Conservation (phyloP, 2,329 filamentous ascomycete species). For the Diaporthe amygdali region DNA sequence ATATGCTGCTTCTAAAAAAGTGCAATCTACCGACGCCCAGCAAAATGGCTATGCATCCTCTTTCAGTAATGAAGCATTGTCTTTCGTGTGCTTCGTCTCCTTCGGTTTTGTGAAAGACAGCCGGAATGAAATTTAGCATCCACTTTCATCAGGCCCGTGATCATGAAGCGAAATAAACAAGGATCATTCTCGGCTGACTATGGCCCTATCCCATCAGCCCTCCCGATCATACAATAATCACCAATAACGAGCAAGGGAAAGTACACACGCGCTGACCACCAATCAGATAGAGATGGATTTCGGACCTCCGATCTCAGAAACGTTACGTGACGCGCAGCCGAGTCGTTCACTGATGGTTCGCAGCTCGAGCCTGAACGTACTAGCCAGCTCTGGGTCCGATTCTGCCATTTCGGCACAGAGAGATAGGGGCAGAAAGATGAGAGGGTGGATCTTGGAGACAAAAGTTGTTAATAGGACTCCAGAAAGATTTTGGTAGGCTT, state of each 20-base stretch:
- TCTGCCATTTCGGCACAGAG: neutral
- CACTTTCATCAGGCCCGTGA: neutral
- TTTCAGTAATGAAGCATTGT: neutral
- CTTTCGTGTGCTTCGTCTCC: no score
- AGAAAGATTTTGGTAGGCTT: neutral
- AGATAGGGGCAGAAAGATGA: neutral
- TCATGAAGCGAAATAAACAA: no score
- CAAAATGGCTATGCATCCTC: neutral
- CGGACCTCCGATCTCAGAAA: neutral
- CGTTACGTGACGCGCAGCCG: neutral
- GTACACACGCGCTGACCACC: no score
- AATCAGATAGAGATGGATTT: neutral
- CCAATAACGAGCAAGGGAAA: neutral
- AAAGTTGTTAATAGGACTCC: neutral
- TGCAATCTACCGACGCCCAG: neutral
- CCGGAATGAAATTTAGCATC: neutral
- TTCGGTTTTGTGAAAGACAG: neutral
- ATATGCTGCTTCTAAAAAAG: neutral
- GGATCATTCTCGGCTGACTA: neutral
- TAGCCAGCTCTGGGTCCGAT: neutral
- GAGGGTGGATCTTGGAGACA: neutral
- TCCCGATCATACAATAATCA: neutral
- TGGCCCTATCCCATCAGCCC: neutral
- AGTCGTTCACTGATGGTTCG: neutral
- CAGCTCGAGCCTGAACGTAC: neutral